Percentiles rank a stretch among this genome's conserved stretches.
Conservation (phyloP, 2,329 filamentous ascomycete species). For the Stachybotrys chartarum region DNA sequence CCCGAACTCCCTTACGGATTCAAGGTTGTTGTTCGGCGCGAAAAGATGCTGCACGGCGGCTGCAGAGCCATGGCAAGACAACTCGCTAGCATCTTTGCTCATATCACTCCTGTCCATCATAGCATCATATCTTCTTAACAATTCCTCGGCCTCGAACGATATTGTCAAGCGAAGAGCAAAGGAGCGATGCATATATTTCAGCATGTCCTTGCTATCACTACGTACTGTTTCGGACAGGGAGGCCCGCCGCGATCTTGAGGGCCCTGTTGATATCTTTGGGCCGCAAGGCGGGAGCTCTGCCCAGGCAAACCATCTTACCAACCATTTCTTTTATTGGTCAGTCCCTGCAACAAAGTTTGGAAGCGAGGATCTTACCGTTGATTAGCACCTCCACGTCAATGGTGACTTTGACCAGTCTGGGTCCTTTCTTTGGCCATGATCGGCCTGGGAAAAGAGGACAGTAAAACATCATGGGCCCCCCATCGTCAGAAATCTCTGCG, state of each 20-base stretch:
- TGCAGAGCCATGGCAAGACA: too few species aligned
- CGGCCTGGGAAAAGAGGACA: not conserved
- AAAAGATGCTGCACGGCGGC: too few species aligned
- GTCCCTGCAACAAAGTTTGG: not conserved
- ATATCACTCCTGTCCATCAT: too few species aligned
- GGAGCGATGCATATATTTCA: too few species aligned
- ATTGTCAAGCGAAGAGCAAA: too few species aligned
- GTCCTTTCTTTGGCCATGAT: not conserved
- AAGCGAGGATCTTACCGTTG: constrained; percentile 18
- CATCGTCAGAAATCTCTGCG: not conserved
- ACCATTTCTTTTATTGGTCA: constrained; percentile 23
- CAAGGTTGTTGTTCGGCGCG: too few species aligned
- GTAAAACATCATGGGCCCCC: not conserved
- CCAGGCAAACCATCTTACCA: constrained; percentile 27
- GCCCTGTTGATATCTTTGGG: constrained; percentile 28
- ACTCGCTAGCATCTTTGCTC: too few species aligned
- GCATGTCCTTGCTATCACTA: too few species aligned
- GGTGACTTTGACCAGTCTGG: constrained; percentile 15
- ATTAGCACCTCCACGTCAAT: constrained; percentile 26
- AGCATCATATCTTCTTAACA: too few species aligned
- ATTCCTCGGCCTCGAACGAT: too few species aligned
- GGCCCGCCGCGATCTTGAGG: constrained; percentile 18
- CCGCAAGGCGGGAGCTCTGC: constrained; percentile 29
- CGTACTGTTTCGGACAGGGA: not conserved
- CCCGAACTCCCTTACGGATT: too few species aligned